These are phyloP conservation scores for Aspergillus sp. DNA, from an alignment of 2,329 filamentous ascomycete species.

Conservation along the genomic window DNA sequence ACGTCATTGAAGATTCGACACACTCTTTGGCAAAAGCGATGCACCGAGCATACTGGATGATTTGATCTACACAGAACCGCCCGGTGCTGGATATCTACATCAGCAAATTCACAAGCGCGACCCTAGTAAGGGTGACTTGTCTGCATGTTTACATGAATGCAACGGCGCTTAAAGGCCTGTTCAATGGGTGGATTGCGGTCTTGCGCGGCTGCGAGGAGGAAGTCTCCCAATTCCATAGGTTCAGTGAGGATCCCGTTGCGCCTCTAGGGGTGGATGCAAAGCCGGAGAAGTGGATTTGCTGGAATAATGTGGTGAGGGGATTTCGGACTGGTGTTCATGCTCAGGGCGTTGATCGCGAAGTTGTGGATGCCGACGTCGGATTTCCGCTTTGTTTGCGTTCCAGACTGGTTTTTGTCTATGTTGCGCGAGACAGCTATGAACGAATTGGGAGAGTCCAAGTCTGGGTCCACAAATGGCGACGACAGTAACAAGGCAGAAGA, in stretches of 20 bases:
- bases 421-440: conserved; percentile 19
- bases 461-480: too few species aligned
- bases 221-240: conserved; percentile 31
- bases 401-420: conserved; percentile 21
- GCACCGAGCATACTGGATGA: conserved; percentile 25
- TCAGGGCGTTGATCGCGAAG: too few species aligned
- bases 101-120: conserved; percentile 45
- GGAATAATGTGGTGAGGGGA: too few species aligned
- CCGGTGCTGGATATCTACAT: conserved; percentile 45
- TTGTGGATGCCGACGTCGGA: too few species aligned
- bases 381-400: conserved; percentile 33
- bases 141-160: conserved; percentile 46
- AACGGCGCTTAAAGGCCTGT: conserved; percentile 37
- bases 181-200: conserved; percentile 43
- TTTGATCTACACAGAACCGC: conserved; percentile 38
- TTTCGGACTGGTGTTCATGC: too few species aligned
- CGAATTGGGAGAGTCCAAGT: conserved; percentile 4
- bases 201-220: conserved; percentile 39
- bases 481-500: conserved; percentile 3
- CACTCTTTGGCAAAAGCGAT: not conserved
- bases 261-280: conserved; percentile 4
- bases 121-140: conserved; percentile 42
- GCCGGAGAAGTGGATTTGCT: too few species aligned
- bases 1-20: too few species aligned
- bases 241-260: conserved; percentile 30